Base-by-base conservation (phyloP, 2,329 filamentous ascomycete species). In the Lachnellula willkommii region DNA sequence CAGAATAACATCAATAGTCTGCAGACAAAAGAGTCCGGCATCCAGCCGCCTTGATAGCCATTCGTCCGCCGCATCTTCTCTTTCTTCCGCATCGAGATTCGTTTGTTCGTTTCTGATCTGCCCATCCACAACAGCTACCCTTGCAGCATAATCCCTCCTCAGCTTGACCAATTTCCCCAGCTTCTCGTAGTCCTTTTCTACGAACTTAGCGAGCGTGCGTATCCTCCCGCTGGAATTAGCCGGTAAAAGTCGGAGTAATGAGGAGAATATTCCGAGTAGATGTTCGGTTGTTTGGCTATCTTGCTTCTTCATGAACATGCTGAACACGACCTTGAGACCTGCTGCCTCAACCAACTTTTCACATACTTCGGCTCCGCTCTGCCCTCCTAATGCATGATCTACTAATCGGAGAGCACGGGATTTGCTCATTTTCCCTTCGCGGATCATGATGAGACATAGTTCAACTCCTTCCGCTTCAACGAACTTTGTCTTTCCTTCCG, bases 121-220 rank as follows among this genome's bases (percentile, higher is more conserved):
- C 51, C 78, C 73, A 51, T 92, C 87, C 1, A 89, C 84, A 0
- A 78, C 74, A 0, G 73, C 75, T 1, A 95, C 72, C 15, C 82
- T 79, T 0, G 78, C 75, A 0, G 81, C 80, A 68, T 91, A 95
- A 12, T 89, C 87, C 48, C 82, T 75, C 42, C 92, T 82, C 48
- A 96, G 71, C 57, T 80, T 77, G 37, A 95, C 71, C 4, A 97
- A 76, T 68, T 85, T 89, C 5, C 69, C 74, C 39, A 90, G 83
- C 76, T 97, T 97, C 63, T 87, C 90, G 69, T 95, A 96, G 62
- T 96, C 85, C 69, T 90, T 95, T 71, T 99, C 94, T 17, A 96
- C 88, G 66, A 97, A 97, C 68, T 99, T 99, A 48, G 92, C 93
- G 4, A 97, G 79, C 1, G 87, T 82, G 4, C 94, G 83, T 64